Base-by-base conservation (phyloP, 2,329 filamentous ascomycete species). In the Alternaria alternata region DNA sequence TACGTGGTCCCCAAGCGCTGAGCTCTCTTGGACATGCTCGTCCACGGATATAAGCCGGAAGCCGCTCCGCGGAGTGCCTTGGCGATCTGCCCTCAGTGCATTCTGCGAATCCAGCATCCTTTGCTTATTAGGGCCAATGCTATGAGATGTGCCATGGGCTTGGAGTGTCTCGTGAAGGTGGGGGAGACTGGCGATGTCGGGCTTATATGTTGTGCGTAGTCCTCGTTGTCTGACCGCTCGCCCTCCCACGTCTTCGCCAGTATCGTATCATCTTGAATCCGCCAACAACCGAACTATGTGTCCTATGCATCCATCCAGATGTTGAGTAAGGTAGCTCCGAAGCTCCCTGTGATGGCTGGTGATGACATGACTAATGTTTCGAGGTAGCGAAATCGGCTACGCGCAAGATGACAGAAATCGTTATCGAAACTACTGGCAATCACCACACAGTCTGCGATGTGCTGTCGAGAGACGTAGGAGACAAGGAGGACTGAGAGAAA, bases 21-120 rank as follows among this genome's bases (percentile, higher is more conserved):
- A 49, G 32, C 8, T 49, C 32, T 24, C 46, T 49, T 49, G 46
- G 20, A 38, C 9, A 22, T 49, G 9, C 46, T 49, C 46, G 22
- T 49, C 46, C 32, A 36, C 36, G 28, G 20, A 18, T 26, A 28
- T 51, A 51, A 56, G 46, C 46, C 36, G 46, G 46, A 51, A 43
- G 38, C 20, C 5, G 36, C 46, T 56, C 46, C 43, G 54, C 22
- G 12, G 18, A 34, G 18, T 51, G 36, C 20, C 44, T 51, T 24
- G 54, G 46, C 44, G 20, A 18, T 56, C 28, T 30, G 32, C 22
- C 11, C 28, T 6, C 24, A 56, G 18, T 7, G n/a, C n/a, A 16
- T 20, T 5, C 16, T 55, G 26, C 44, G 46, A 3, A 12, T 14
- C 12, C 32, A 39, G 26, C 34, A 6, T 26, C 0, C 12, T 34